Evolutionary conservation across 495 filamentous ascomycete genomes (phyloP).

Genomic region (Penicillium lividum): DNA sequence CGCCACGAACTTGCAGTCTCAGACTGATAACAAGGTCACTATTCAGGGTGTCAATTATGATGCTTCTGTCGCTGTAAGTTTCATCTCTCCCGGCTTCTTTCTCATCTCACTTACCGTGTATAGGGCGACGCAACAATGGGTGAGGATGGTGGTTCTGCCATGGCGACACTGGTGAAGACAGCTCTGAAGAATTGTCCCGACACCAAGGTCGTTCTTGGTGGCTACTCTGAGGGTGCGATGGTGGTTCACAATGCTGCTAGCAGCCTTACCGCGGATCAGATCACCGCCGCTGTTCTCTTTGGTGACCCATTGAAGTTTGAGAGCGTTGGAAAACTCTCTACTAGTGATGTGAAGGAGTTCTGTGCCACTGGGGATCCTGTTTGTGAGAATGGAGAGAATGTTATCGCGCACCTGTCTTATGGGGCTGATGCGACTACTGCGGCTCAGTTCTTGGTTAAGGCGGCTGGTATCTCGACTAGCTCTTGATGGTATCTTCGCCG

Average conservation of each 20-base stretch:
- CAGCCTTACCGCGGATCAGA: slow-evolving; percentile 32
- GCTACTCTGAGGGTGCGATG: slow-evolving; percentile 60
- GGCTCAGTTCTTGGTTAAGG: slow-evolving; percentile 46
- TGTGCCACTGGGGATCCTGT: slow-evolving; percentile 57
- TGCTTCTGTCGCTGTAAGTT: slow-evolving; percentile 37
- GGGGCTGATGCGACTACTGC: slow-evolving; percentile 45
- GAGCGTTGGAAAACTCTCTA: slow-evolving; percentile 44
- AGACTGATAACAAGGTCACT: slow-evolving; percentile 40
- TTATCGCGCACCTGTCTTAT: slow-evolving; percentile 57
- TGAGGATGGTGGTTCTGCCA: slow-evolving; percentile 42
- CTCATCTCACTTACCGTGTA: background rate
- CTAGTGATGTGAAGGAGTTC: slow-evolving; percentile 49
- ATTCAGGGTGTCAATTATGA: slow-evolving; percentile 61
- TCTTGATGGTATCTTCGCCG: no score
- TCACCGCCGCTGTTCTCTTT: slow-evolving; percentile 52
- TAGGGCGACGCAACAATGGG: slow-evolving; percentile 52
- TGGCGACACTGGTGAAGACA: slow-evolving; percentile 49
- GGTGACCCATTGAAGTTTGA: slow-evolving; percentile 56
- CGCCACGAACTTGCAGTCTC: slow-evolving; percentile 44
- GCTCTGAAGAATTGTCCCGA: slow-evolving; percentile 55
- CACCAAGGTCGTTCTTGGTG: slow-evolving; percentile 61
- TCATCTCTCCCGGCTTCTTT: no score
- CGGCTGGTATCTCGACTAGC: slow-evolving; percentile 28
- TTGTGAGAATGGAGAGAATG: slow-evolving; percentile 50
- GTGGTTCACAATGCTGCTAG: slow-evolving; percentile 52